phyloP scores from a whole-genome alignment of 192 early-diverging fungal species.

The Mortierella alpina region DNA sequence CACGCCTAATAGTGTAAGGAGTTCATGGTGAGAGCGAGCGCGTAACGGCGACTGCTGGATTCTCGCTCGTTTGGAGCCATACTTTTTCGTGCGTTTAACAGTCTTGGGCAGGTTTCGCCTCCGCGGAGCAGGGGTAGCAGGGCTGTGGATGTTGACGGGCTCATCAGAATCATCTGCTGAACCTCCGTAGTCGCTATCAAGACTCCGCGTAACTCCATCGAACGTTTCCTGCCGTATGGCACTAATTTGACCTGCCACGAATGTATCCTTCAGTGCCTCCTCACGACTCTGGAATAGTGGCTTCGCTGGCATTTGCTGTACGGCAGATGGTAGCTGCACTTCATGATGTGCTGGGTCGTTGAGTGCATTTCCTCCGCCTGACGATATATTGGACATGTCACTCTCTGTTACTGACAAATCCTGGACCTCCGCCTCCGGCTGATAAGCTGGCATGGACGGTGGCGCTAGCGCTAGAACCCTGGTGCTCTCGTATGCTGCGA shows the following conservation, averaged over 20 bases:
- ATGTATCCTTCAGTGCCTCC: not conserved
- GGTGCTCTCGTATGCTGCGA: slow-evolving; percentile 27
- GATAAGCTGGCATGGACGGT: slow-evolving; percentile 1
- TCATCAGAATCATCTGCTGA: too few relatives aligned
- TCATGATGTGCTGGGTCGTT: not conserved
- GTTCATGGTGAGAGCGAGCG: not conserved
- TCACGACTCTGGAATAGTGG: not conserved
- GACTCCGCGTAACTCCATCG: too few relatives aligned
- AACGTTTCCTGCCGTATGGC: too few relatives aligned
- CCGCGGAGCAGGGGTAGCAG: too few relatives aligned
- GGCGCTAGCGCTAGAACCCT: slow-evolving; percentile 11
- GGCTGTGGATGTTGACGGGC: too few relatives aligned
- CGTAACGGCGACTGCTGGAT: not conserved
- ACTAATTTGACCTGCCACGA: not conserved
- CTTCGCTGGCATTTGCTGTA: not conserved
- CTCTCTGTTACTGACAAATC: slow-evolving; percentile 24
- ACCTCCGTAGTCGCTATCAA: too few relatives aligned
- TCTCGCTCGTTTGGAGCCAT: not conserved
- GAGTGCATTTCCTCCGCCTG: not conserved
- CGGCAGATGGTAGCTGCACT: not conserved
- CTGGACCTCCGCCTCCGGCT: slow-evolving; percentile 28
- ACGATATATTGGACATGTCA: not conserved
- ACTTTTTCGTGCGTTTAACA: not conserved
- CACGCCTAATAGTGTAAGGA: not conserved
- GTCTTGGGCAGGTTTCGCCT: too few relatives aligned